Evolutionary conservation across 1,139 yeast species (phyloP).

Genomic region (Scheffersomyces stambukii): DNA sequence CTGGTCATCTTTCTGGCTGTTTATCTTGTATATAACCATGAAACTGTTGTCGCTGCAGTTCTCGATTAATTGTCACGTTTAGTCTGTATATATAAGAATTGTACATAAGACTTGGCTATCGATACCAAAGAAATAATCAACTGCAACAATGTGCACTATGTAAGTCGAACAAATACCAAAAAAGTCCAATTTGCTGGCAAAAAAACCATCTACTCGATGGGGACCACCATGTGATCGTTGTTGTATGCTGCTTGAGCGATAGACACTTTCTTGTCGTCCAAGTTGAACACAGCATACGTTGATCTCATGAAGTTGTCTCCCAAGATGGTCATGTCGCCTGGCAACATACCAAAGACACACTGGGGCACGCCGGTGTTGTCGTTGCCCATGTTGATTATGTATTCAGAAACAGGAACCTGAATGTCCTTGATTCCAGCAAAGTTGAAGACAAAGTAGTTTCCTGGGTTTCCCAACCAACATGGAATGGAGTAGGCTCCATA

Average conservation of each 20-base stretch:
- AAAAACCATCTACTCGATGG: slow-evolving; percentile 10
- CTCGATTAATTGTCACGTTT: too few species aligned
- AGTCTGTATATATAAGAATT: too few species aligned
- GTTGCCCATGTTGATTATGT: slow-evolving; percentile 13
- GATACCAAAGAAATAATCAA: too few species aligned
- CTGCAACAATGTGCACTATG: too few species aligned
- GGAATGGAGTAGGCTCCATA: slow-evolving; percentile 21
- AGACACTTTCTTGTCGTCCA: slow-evolving; percentile 33
- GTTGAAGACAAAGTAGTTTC: slow-evolving; percentile 21
- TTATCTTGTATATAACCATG: slow-evolving; percentile 4
- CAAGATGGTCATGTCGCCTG: slow-evolving; percentile 13
- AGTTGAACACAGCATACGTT: slow-evolving; percentile 34
- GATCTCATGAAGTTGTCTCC: slow-evolving; percentile 38
- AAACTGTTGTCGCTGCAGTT: too few species aligned
- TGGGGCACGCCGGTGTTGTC: slow-evolving; percentile 3
- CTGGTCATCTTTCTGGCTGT: slow-evolving; percentile 5
- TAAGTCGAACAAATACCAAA: background rate
- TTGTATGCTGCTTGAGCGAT: slow-evolving; percentile 35
- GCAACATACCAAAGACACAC: slow-evolving; percentile 14
- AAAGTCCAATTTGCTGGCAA: slow-evolving; percentile 1
- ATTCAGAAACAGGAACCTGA: slow-evolving; percentile 21
- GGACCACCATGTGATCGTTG: slow-evolving; percentile 18
- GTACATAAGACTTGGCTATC: too few species aligned
- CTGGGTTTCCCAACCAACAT: slow-evolving; percentile 24
- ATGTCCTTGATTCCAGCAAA: slow-evolving; percentile 21